Conservation (phyloP, 225 moss, liverwort and hornwort species). For the Rhytidiadelphus loreus region DNA sequence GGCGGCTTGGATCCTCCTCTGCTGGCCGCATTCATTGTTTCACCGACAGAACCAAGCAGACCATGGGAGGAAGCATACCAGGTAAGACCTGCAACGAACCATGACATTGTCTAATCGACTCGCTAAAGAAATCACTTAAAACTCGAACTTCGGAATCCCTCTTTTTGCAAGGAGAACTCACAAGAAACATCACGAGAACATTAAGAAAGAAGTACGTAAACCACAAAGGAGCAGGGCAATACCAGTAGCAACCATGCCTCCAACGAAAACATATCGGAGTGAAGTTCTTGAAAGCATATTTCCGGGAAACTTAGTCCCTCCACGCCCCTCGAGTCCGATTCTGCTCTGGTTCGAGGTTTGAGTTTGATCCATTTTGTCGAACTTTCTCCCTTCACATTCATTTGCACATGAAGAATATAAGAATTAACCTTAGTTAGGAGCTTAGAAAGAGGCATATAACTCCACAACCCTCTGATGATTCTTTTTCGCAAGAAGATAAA, state of each 20-base stretch:
- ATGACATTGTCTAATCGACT: background rate
- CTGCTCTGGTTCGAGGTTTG: slow-evolving; percentile 26
- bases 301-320: slow-evolving; percentile 12
- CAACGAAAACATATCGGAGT: slow-evolving; percentile 23
- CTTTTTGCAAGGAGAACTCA: background rate
- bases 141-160: background rate
- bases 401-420: background rate
- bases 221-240: background rate
- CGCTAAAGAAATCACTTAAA: background rate
- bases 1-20: slow-evolving; percentile 16
- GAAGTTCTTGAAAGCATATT: background rate
- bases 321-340: slow-evolving; percentile 24
- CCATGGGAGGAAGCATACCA: slow-evolving; percentile 35
- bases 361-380: slow-evolving; percentile 11
- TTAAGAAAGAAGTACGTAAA: background rate
- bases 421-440: background rate
- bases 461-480: background rate
- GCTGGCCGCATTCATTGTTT: slow-evolving; percentile 1
- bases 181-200: background rate
- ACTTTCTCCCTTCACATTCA: background rate
- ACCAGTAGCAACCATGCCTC: slow-evolving; percentile 39
- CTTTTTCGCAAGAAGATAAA: background rate
- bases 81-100: slow-evolving; percentile 8
- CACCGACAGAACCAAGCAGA: slow-evolving; percentile 10
- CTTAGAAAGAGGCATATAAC: background rate